A percentile compares a stretch with the other conserved stretches of the same genome.
phyloP scores from a whole-genome alignment of 73 alveolate species.

The Symbiodinium pilosum region DNA sequence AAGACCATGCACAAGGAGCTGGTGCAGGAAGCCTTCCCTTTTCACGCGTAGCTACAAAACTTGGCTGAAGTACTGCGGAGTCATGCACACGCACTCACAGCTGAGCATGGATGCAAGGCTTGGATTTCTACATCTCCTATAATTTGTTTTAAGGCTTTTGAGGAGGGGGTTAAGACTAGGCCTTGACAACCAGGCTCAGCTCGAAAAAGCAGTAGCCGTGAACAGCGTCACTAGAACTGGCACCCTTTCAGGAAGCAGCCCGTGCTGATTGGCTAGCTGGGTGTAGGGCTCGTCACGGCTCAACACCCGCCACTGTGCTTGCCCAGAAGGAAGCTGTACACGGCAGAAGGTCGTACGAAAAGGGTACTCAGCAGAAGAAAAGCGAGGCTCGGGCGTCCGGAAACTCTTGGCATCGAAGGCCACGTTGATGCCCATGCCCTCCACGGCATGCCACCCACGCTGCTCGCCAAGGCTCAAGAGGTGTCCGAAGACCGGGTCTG shows the following conservation, averaged over 20 bases:
- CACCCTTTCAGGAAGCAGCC: background rate
- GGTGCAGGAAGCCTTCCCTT: too few species aligned
- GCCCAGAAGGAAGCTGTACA: background rate
- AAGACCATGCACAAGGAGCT: too few species aligned
- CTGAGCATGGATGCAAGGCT: background rate
- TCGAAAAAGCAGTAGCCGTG: background rate
- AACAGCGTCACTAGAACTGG: background rate
- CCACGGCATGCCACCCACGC: slow-evolving; percentile 20
- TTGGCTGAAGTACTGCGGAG: too few species aligned
- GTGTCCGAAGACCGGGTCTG: background rate
- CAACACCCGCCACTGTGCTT: background rate
- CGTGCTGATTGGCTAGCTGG: background rate
- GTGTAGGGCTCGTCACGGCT: background rate
- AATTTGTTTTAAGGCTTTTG: background rate
- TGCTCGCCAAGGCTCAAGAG: background rate
- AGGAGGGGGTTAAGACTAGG: background rate
- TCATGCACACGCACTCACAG: too few species aligned
- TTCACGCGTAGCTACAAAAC: too few species aligned
- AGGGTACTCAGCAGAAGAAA: background rate
- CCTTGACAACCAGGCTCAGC: too few species aligned
- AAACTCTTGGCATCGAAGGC: slow-evolving; percentile 28
- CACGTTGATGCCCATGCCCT: slow-evolving; percentile 10
- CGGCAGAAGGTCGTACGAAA: background rate
- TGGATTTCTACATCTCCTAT: background rate
- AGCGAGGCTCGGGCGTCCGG: slow-evolving; percentile 52